Base-by-base conservation (phyloP, 2,329 filamentous ascomycete genomes). In the Plenodomus lindquistii region DNA sequence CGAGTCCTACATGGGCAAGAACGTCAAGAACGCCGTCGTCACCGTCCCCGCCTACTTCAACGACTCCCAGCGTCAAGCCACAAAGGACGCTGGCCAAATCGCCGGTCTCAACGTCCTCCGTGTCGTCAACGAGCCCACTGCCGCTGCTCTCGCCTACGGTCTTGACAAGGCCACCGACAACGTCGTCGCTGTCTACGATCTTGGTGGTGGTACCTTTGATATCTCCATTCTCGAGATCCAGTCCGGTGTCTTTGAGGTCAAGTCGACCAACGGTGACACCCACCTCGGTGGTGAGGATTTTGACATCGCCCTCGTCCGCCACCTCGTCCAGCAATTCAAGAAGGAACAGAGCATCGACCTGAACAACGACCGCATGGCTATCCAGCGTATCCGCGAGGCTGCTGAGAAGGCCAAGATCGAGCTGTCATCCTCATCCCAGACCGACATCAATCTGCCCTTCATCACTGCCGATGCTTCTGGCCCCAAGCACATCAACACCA, bases 321-420 rank as follows among this genome's bases (percentile, higher is more conserved):
- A 97, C 83, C 97, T 97, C 71, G 87, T 89, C 24, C 84, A 83
- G 40, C 92, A 97, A 57, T 97, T 97, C 85, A 93, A 93, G 66
- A 63, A 91, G 0, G 96, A 96, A 70, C 78, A 87, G n/a, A 9
- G 27, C 9, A 88, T 97, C 60, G 93, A 97, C 74, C 85, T 97
- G 63, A 89, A 91, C 50, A 80, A 78, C 71, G 93, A 97, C 81
- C 91, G 93, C 75, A 97, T 97, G 92, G 93, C 93, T 66, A 96
- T 97, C 72, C 93, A 97, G 85, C 88, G 93, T 85, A 97, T 97
- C 75, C 92, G 93, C 79, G 93, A 97, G 81, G 93, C 92, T 64
- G 91, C 92, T 64, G 93, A 97, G 85, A 97, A 97, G 86, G 93
- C 93, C 73, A 97, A 97, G 90, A 97, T 97, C 70, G 93, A 97